Conservation (phyloP, 2,329 filamentous ascomycete genomes). For the Fusarium nanum region DNA sequence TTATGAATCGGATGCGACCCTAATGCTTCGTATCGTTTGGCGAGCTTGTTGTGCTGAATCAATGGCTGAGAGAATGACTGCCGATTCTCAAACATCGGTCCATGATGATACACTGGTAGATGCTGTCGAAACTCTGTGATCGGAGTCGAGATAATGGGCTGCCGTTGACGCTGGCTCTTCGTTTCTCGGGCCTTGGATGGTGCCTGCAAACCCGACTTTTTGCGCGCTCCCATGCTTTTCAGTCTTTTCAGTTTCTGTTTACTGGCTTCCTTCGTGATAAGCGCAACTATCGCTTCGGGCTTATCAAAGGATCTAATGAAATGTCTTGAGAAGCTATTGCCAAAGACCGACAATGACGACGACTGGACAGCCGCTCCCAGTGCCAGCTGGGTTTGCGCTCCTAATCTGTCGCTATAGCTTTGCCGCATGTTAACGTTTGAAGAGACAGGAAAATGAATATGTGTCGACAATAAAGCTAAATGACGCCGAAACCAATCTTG, state of each 20-base stretch:
- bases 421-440: slow-evolving; percentile 6
- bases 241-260: not conserved
- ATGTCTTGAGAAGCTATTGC: not conserved
- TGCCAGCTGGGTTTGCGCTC: not conserved
- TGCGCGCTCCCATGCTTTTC: not conserved
- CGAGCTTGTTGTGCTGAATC: not conserved
- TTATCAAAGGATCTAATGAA: not conserved
- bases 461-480: not conserved
- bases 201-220: not conserved
- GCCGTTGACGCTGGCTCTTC: not conserved
- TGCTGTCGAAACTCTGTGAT: not conserved
- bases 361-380: not conserved
- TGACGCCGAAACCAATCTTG: not conserved
- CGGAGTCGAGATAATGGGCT: slow-evolving; percentile 1
- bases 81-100: not conserved
- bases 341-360: not conserved
- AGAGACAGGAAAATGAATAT: not conserved
- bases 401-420: not conserved
- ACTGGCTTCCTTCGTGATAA: not conserved
- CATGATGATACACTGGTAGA: not conserved
- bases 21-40: not conserved
- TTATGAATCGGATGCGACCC: slow-evolving; percentile 5
- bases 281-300: not conserved
- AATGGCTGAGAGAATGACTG: not conserved
- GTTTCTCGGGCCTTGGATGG: not conserved